These are phyloP conservation scores for Ailanthus altissimus DNA, from an alignment of 345 rosid species.

Conservation along the genomic window DNA sequence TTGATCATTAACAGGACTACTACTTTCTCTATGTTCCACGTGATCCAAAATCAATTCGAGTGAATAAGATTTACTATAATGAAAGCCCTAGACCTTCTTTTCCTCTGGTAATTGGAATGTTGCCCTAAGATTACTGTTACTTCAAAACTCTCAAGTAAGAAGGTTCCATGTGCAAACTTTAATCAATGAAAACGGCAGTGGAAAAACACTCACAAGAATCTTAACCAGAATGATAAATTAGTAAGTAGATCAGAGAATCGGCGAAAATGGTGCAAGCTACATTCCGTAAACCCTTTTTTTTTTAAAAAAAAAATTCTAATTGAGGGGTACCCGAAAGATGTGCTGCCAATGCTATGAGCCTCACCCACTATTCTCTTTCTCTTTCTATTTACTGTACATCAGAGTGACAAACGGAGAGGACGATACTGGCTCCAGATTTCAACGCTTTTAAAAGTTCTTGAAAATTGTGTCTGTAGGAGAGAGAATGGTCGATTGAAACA, in stretches of 20 bases:
- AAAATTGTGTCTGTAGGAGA: constrained; percentile 56
- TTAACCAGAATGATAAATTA: background rate
- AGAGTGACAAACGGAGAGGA: constrained; percentile 90
- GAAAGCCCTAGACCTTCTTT: background rate
- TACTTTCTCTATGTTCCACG: background rate
- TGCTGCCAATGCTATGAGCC: constrained; percentile 39
- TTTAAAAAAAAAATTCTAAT: too few relatives aligned
- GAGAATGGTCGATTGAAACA: constrained; percentile 43
- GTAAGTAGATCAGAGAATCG: background rate
- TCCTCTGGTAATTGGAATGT: background rate
- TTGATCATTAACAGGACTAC: background rate
- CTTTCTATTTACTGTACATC: constrained; percentile 43
- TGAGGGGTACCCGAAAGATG: constrained; percentile 54
- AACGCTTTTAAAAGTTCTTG: constrained; percentile 61
- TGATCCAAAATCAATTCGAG: background rate
- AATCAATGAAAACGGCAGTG: background rate
- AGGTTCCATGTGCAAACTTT: background rate
- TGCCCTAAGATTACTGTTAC: background rate
- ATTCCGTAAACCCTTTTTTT: background rate
- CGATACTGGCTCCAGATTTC: constrained; percentile 82
- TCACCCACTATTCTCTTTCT: constrained; percentile 14
- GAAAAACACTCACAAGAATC: background rate
- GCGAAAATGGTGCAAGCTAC: constrained; percentile 11
- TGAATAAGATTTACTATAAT: background rate
- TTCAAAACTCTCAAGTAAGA: background rate